phyloP scores from a whole-genome alignment of 2,329 filamentous ascomycete genomes.

The Aspergillus costaricaensis region DNA sequence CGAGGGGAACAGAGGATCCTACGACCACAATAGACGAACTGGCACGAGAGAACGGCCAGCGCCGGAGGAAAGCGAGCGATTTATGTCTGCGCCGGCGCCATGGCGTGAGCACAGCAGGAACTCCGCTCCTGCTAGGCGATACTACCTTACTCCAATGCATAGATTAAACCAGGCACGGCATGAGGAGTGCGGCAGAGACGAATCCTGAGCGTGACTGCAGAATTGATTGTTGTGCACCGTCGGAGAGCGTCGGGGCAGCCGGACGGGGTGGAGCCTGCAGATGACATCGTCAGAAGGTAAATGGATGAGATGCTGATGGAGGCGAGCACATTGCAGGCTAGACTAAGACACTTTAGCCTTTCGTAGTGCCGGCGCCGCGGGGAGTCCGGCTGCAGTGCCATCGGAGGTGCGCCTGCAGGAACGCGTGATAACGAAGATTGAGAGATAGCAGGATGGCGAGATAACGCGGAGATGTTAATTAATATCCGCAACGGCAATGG shows the following conservation, averaged over 20 bases:
- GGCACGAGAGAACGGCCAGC: neutral
- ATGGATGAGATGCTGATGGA: neutral
- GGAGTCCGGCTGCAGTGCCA: neutral
- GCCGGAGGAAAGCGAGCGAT: neutral
- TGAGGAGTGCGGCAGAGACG: neutral
- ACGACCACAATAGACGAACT: neutral
- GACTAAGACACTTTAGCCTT: neutral
- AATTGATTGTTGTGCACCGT: neutral
- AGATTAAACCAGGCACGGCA: neutral
- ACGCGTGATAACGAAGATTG: neutral
- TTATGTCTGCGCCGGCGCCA: neutral
- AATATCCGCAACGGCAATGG: too few species aligned
- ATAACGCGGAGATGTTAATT: neutral
- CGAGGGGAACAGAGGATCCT: neutral
- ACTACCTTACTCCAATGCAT: neutral
- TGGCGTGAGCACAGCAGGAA: neutral
- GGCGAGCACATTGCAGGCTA: neutral
- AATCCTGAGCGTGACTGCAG: neutral
- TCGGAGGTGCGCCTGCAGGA: neutral
- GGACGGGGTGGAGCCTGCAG: neutral
- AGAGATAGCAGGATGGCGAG: neutral
- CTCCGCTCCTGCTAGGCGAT: neutral
- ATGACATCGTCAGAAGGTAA: neutral
- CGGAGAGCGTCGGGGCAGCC: conserved; percentile 1
- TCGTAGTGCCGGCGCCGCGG: neutral